Evolutionary conservation across 257 asterid genomes (phyloP).

Genomic region (Solanum raphanifolium): DNA sequence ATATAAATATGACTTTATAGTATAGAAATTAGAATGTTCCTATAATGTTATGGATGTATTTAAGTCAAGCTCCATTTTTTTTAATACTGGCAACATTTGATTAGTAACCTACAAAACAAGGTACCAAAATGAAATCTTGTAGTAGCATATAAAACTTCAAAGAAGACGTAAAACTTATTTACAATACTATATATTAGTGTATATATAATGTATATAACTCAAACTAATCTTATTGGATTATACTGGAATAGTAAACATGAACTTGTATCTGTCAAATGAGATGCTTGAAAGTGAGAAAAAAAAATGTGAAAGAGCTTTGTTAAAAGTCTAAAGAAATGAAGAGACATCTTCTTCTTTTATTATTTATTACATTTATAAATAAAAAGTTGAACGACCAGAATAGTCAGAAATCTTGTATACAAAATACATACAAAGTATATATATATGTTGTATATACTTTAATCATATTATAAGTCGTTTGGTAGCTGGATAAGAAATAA

Average conservation of each 20-base stretch:
- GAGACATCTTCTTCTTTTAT: background rate
- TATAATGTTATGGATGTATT: no score
- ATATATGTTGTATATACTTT: no score
- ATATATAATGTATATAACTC: no score
- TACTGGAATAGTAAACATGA: background rate
- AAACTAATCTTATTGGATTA: background rate
- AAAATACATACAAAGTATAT: no score
- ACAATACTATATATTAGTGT: background rate
- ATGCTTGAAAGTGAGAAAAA: no score
- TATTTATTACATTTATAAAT: no score
- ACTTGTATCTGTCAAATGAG: background rate
- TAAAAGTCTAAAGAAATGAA: background rate
- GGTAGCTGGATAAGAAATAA: background rate
- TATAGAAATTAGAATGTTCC: no score
- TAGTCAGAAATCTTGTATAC: no score
- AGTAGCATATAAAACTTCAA: background rate
- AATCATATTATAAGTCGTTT: no score
- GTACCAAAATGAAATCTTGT: background rate
- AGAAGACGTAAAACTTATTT: background rate
- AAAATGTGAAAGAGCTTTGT: background rate
- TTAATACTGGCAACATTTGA: background rate
- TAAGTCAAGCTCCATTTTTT: background rate
- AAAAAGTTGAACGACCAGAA: no score
- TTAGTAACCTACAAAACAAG: background rate
- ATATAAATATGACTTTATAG: background rate